A percentile compares a stretch with the other conserved stretches of the same genome.
These are phyloP conservation scores for Anastatica hierochuntica DNA, from an alignment of 345 rosid species.

Conservation along the genomic window DNA sequence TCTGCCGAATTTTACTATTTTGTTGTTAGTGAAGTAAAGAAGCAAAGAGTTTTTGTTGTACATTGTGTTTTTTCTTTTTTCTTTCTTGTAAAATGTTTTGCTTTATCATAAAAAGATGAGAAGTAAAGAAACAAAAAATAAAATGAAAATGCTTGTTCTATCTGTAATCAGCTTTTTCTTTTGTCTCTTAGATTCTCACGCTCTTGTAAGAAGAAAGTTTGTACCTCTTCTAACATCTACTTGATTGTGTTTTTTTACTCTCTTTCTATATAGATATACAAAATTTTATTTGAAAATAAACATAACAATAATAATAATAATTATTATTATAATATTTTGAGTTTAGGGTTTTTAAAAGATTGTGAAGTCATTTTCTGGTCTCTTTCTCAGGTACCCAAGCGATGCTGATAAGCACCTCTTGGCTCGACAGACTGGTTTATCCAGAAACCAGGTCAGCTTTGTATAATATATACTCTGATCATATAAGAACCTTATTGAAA, in stretches of 20 bases:
- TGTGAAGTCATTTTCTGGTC: conserved; percentile 79
- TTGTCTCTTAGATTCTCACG: conserved; percentile 66
- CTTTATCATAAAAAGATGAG: conserved; percentile 10
- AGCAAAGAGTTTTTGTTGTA: conserved; percentile 14
- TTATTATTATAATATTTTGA: too few species aligned
- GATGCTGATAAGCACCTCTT: conserved; percentile 99
- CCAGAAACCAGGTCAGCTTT: conserved; percentile 85
- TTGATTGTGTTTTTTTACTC: conserved; percentile 27
- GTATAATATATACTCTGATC: background rate
- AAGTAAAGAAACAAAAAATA: conserved; percentile 7
- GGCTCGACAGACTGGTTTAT: conserved; percentile 97
- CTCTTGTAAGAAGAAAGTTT: conserved; percentile 42
- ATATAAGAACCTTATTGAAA: conserved; percentile 5
- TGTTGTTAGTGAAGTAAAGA: conserved; percentile 26
- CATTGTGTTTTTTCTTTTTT: background rate
- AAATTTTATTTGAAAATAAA: too few species aligned
- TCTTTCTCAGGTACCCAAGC: conserved; percentile 98
- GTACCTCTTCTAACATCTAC: conserved; percentile 24
- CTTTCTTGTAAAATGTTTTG: conserved; percentile 3
- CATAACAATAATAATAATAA: too few species aligned
- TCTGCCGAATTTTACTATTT: conserved; percentile 26
- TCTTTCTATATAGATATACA: too few species aligned
- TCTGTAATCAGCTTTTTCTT: conserved; percentile 26
- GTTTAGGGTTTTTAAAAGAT: conserved; percentile 23
- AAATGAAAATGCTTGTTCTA: conserved; percentile 12